Base-by-base conservation (phyloP, 23 red algal genomes). In the Cyanidioschyzon merolae region DNA sequence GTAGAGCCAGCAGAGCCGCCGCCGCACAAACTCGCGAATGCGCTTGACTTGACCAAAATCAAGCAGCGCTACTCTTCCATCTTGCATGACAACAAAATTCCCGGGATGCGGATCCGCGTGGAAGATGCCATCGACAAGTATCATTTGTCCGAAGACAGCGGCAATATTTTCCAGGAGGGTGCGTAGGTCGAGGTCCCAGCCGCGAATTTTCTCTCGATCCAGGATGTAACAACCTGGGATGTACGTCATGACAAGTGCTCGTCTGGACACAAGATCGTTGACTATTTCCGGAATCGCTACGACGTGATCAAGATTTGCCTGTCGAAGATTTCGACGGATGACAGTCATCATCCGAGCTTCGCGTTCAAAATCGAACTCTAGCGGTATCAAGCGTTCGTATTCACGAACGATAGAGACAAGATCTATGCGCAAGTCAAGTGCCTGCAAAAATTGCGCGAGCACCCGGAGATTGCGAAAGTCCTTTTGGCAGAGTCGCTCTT, bases 31-130 rank as follows among this genome's bases (percentile, higher is more conserved):
- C 41, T 87, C 80, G 38, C 78, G 68, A 0, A 96, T 40, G 75
- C 85, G 63, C 74, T 96, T 96, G 2, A 86, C 79, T 57, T 96
- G 87, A 0, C 92, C 92, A 96, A 96, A 96, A 74, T 96, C 92
- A 50, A 90, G 85, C 0, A 96, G 82, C 31, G 84, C 92, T 26
- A 96, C 83, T 29, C 88, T 77, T 59, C 79, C 75, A 63, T 96
- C 92, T 67, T 84, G 74, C 67, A 96, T 82, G 54, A 81, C 58
- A 0, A 96, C 58, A 25, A 96, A 76, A 82, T 79, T 67, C 2
- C 89, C 79, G 25, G 67, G 79, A 54, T 80, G 88, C 59, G 77
- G 83, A 68, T 96, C 92, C 59, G 87, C 88, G 79, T 96, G 92
- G 39, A 89, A 86, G 26, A 96, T 37, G 2, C 92, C 92, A 32